phyloP scores from a whole-genome alignment of 106 monocot genomes.

The Dioscorea zingiberensis region DNA sequence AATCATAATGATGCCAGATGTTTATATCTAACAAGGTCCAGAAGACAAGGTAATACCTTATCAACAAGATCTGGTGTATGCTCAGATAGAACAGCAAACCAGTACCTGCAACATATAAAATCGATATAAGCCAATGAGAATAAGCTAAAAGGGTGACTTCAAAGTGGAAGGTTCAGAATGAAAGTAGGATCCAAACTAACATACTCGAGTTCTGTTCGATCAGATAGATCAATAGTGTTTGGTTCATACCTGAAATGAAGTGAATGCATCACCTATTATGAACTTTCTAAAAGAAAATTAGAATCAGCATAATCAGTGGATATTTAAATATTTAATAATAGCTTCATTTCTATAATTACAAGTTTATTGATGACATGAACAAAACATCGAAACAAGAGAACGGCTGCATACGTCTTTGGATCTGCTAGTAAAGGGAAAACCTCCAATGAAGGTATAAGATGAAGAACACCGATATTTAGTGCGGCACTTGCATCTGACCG shows the following conservation, averaged over 20 bases:
- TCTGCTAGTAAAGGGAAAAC: slow-evolving; percentile 90
- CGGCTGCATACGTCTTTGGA: slow-evolving; percentile 58
- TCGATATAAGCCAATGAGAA: neutral
- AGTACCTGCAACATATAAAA: slow-evolving; percentile 56
- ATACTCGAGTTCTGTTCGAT: slow-evolving; percentile 85
- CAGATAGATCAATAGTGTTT: slow-evolving; percentile 91
- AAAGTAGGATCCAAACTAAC: slow-evolving; percentile 8
- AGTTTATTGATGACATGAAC: no score
- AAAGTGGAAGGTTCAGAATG: neutral
- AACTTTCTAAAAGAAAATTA: neutral
- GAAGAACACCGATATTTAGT: slow-evolving; percentile 92
- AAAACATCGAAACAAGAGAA: neutral
- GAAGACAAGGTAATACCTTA: slow-evolving; percentile 44
- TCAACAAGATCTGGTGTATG: slow-evolving; percentile 95
- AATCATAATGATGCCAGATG: no score
- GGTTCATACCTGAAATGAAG: slow-evolving; percentile 85
- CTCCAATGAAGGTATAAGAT: slow-evolving; percentile 89
- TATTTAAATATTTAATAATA: no score
- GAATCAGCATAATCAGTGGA: no score
- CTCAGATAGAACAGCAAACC: slow-evolving; percentile 80
- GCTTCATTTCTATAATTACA: no score
- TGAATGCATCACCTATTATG: neutral
- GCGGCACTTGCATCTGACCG: slow-evolving; percentile 94
- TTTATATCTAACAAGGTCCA: no score
- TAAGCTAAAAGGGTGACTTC: neutral